phyloP scores from a whole-genome alignment of 768 basidiomycete genomes.

The Termitomyces sp. region DNA sequence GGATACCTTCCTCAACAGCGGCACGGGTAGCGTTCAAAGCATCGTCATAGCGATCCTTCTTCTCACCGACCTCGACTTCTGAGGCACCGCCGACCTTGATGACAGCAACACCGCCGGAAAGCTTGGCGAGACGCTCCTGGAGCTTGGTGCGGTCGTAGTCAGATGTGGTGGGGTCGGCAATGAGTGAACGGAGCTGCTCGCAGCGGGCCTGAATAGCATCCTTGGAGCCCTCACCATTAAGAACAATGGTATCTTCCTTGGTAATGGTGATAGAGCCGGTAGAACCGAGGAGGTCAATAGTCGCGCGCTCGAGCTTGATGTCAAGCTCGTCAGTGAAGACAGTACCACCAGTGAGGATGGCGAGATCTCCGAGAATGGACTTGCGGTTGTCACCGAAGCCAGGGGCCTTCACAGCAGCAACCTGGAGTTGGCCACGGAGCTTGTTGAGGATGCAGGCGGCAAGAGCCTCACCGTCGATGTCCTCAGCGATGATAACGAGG shows the following conservation, averaged over 20 bases:
- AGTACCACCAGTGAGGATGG: constrained; percentile 95
- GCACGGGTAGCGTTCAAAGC: constrained; percentile 97
- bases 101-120: constrained; percentile 94
- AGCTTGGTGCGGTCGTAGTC: constrained; percentile 95
- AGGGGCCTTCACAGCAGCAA: constrained; percentile 93
- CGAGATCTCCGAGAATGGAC: constrained; percentile 93
- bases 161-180: constrained; percentile 78
- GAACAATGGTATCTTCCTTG: constrained; percentile 95
- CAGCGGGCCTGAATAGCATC: constrained; percentile 87
- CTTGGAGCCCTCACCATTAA: constrained; percentile 93
- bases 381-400: constrained; percentile 99
- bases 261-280: constrained; percentile 92
- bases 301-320: constrained; percentile 93
- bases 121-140: constrained; percentile 95
- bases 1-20: constrained; percentile 97
- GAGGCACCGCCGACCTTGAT: constrained; percentile 94
- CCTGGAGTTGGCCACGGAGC: constrained; percentile 94
- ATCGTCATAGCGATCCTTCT: constrained; percentile 98
- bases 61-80: constrained; percentile 97
- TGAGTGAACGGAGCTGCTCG: constrained; percentile 87
- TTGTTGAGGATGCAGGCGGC: constrained; percentile 99
- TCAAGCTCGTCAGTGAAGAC: constrained; percentile 97
- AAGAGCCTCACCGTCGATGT: constrained; percentile 95
- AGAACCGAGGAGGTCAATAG: constrained; percentile 82
- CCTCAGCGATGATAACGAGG: constrained; percentile 94